These are phyloP conservation scores for Pseudocercospora vitis DNA, from an alignment of 2,329 filamentous ascomycete genomes.

Conservation along the genomic window DNA sequence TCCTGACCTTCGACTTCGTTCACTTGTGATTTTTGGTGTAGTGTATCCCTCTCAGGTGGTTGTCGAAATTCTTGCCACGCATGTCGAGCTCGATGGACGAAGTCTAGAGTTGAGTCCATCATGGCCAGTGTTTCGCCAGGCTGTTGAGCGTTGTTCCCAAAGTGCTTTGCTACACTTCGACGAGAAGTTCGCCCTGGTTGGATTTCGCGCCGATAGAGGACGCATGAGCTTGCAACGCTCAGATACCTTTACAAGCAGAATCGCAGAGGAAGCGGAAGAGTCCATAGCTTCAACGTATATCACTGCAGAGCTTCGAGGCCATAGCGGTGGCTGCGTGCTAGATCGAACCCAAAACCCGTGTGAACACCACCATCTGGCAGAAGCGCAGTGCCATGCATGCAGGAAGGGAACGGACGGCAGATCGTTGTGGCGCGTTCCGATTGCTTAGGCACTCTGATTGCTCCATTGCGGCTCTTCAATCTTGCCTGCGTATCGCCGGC, in stretches of 20 bases:
- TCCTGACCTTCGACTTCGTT: constrained; percentile 3
- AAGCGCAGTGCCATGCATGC: neutral
- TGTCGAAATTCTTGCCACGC: constrained; percentile 24
- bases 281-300: neutral
- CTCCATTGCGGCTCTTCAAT: no score
- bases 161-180: no score
- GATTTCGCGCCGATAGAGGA: no score
- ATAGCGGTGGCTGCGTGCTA: neutral
- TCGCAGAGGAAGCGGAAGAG: neutral
- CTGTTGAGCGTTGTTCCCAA: no score
- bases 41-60: constrained; percentile 8
- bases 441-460: neutral
- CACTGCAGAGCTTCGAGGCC: neutral
- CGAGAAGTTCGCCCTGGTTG: no score
- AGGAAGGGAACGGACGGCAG: neutral
- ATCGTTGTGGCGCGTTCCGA: neutral
- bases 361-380: neutral
- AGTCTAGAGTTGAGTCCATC: constrained; percentile 25
- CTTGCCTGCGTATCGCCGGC: no score
- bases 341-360: neutral
- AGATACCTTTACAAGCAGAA: neutral
- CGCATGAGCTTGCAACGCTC: no score
- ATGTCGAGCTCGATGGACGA: constrained; percentile 19
- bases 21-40: neutral
- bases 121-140: no score